Conservation (phyloP, 1,284 basidiomycete genomes). For the Wolfiporia cocos region DNA sequence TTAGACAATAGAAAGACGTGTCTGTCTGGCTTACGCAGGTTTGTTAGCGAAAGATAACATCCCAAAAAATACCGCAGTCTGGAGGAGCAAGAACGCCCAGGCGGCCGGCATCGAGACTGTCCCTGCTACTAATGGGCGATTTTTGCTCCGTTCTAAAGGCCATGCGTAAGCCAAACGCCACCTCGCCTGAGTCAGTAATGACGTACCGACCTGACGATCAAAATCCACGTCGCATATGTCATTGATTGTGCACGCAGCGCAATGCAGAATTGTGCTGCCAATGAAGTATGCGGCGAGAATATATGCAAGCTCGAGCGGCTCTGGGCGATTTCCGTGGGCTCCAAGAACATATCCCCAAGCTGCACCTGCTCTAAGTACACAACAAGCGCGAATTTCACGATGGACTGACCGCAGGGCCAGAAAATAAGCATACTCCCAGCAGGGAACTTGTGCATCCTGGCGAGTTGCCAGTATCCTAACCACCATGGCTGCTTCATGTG, state of each 20-base stretch:
- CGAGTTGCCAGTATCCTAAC: slow-evolving; percentile 15
- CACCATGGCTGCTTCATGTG: too few species aligned
- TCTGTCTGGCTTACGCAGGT: slow-evolving; percentile 15
- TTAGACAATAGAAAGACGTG: slow-evolving; percentile 5
- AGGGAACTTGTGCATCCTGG: slow-evolving; percentile 25
- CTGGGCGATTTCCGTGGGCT: slow-evolving; percentile 12
- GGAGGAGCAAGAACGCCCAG: slow-evolving; percentile 32
- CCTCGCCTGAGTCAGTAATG: background rate
- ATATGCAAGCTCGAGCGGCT: slow-evolving; percentile 8
- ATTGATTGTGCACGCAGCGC: slow-evolving; percentile 28
- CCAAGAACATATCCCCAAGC: slow-evolving; percentile 22
- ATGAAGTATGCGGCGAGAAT: slow-evolving; percentile 14
- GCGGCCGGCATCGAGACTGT: slow-evolving; percentile 35
- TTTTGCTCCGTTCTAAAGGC: slow-evolving; percentile 18
- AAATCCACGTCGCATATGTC: slow-evolving; percentile 36
- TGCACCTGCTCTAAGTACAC: slow-evolving; percentile 1
- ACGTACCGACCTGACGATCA: slow-evolving; percentile 29
- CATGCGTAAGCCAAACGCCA: background rate
- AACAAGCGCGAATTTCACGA: background rate
- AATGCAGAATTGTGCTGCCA: slow-evolving; percentile 23
- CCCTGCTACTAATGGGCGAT: slow-evolving; percentile 42
- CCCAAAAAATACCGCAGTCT: slow-evolving; percentile 28
- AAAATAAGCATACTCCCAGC: slow-evolving; percentile 25
- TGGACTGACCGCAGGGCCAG: slow-evolving; percentile 26
- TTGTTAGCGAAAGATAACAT: slow-evolving; percentile 16